Evolutionary conservation across 169 alveolate genomes (phyloP).

Genomic region (Cryptosporidium tyzzeri): DNA sequence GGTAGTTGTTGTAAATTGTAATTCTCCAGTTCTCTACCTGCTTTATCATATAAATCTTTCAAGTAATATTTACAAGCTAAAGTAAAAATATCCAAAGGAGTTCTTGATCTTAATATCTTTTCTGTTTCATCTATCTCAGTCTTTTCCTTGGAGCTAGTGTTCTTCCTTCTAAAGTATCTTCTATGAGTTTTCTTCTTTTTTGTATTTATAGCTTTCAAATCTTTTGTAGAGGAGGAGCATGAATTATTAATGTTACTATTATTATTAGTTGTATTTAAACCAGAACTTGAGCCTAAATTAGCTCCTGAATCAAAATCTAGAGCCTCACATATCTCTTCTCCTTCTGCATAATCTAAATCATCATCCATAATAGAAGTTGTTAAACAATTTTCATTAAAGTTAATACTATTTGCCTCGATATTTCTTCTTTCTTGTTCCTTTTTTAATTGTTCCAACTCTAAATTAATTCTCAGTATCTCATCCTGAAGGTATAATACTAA

Average conservation of each 20-base stretch:
- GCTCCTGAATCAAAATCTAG: slow-evolving; percentile 23
- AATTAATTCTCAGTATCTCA: slow-evolving; percentile 28
- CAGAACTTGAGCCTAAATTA: not conserved
- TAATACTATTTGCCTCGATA: not conserved
- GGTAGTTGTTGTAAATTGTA: slow-evolving; percentile 21
- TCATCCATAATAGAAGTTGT: slow-evolving; percentile 32
- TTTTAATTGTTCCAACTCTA: slow-evolving; percentile 22
- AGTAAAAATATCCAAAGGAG: slow-evolving; percentile 52
- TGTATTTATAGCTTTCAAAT: not conserved
- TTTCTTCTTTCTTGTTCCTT: slow-evolving; percentile 26
- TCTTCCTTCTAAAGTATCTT: slow-evolving; percentile 62
- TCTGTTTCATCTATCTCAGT: slow-evolving; percentile 56
- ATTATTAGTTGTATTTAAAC: not conserved
- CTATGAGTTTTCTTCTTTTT: slow-evolving; percentile 33
- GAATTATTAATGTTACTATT: not conserved
- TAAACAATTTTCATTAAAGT: not conserved
- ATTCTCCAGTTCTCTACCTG: not conserved
- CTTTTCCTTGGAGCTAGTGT: slow-evolving; percentile 35
- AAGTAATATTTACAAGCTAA: slow-evolving; percentile 43
- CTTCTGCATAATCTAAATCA: slow-evolving; percentile 38
- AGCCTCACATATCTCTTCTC: slow-evolving; percentile 1
- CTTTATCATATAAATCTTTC: not conserved
- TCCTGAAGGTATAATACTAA: slow-evolving; percentile 25
- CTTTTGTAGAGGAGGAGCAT: not conserved
- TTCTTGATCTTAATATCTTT: slow-evolving; percentile 51